These are phyloP conservation scores for Eutrema salsugineum DNA, from an alignment of 441 rosid genomes.

Conservation along the genomic window DNA sequence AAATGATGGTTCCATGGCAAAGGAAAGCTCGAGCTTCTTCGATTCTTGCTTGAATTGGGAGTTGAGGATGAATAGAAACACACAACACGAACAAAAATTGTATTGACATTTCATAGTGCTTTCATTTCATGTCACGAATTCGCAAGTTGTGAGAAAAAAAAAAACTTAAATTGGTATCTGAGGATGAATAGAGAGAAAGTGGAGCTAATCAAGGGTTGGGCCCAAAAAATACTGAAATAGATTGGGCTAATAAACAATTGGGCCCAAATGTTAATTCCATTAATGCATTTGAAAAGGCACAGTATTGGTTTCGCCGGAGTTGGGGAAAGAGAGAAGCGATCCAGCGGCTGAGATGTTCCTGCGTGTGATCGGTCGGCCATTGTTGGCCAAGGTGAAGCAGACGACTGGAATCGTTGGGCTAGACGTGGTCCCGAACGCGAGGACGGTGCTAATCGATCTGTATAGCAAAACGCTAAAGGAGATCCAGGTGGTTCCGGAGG, in stretches of 20 bases:
- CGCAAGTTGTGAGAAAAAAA: too few species aligned
- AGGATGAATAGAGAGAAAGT: neutral
- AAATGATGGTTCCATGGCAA: neutral
- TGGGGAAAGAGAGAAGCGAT: neutral
- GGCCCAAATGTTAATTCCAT: neutral
- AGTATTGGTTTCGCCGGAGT: neutral
- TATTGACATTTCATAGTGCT: neutral
- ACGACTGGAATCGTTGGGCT: constrained; percentile 91
- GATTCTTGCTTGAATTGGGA: neutral
- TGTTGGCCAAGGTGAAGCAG: constrained; percentile 81
- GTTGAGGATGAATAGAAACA: neutral
- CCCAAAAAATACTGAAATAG: neutral
- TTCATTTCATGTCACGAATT: neutral
- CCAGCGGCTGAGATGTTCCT: constrained; percentile 53
- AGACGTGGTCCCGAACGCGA: constrained; percentile 89
- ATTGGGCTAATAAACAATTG: neutral
- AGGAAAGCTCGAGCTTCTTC: neutral
- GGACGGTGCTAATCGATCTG: constrained; percentile 62
- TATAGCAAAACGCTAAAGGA: constrained; percentile 78
- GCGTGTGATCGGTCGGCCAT: constrained; percentile 77
- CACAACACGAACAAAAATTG: neutral
- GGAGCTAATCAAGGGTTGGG: neutral
- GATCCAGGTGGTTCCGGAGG: constrained; percentile 82
- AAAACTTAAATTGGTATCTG: too few species aligned
- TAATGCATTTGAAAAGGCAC: neutral